A percentile compares a stretch with the other conserved stretches of the same genome.
Evolutionary conservation across 2,329 filamentous ascomycete species (phyloP).

Genomic region (Lecanicillium sp.): DNA sequence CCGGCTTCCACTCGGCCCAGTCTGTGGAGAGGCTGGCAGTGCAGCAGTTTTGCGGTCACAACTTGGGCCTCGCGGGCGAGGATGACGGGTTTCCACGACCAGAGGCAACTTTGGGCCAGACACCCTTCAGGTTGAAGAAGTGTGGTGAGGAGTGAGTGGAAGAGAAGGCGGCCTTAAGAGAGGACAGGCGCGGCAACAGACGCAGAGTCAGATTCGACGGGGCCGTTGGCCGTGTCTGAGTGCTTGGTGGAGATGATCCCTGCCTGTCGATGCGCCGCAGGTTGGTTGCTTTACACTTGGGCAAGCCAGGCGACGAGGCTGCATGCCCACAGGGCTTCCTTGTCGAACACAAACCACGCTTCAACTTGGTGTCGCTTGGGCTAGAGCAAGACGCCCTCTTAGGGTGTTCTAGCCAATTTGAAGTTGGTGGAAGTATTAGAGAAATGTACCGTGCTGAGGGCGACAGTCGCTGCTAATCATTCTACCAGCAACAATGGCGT

Average conservation of each 20-base stretch:
- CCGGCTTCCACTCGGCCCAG: conserved; percentile 1
- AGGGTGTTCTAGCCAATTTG: no score
- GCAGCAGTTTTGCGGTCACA: neutral
- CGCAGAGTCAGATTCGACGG: neutral
- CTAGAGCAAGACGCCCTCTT: no score
- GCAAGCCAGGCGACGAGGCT: no score
- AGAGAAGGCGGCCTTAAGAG: neutral
- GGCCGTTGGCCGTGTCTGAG: neutral
- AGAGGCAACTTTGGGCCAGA: conserved; percentile 1
- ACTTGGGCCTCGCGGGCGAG: neutral
- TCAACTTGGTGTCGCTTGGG: no score
- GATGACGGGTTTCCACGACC: neutral
- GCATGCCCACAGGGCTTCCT: no score
- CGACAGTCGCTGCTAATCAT: no score
- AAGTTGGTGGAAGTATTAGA: no score
- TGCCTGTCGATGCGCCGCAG: no score
- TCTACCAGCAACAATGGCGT: no score
- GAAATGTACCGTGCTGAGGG: no score
- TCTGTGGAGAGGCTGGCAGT: conserved; percentile 3
- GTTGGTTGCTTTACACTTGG: no score
- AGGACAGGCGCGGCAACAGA: neutral
- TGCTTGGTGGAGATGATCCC: neutral
- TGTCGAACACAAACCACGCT: no score
- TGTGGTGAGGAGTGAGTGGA: neutral
- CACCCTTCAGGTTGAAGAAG: conserved; percentile 4